Evolutionary conservation across 176 grass and related monocot species (phyloP), one percentile per base, ranked within the genome.

Genomic region (Bonia amplexicaulis): DNA sequence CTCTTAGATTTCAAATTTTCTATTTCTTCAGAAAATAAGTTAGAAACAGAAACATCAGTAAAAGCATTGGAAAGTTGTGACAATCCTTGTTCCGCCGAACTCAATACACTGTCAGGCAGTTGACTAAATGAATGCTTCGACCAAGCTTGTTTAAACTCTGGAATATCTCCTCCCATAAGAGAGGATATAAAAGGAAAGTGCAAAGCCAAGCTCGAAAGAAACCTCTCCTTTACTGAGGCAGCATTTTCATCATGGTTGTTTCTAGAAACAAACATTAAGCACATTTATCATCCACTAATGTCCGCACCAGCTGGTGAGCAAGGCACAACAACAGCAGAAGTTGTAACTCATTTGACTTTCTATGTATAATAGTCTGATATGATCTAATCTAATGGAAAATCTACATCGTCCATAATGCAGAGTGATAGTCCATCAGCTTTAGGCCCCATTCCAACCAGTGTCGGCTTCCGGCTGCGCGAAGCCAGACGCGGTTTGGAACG

Each of bases 181-280:
- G 89, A 92, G 49, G 89, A 89, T 61, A 95, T 76, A 85, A 98
- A 92, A 65, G 86, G 96, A 87, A 95, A 85, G 81, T 63, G 85
- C 25, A 61, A 80, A 58, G 90, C 88, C 63, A 95, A 69, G 76
- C 69, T 91, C 57, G 87, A 90, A 78, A 95, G 88, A 76, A 98
- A 87, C 9, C 89, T 83, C 57, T 86, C 90, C 61, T 95, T 90
- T 45, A 71, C 85, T 9, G 78, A 84, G 62, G 80, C 53, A 85
- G 61, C 46, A 54, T 73, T 91, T 82, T 79, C 82, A 66, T 78
- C 84, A 86, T 53, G 67, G 46, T 66, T 87, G 31, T 80, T 83
- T 83, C 67, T 87, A 68, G 31, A 84, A 88, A 73, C 2, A 76
- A 68, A 77, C 19, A 87, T 47, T 48, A 46, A 62, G 16, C 37